These are phyloP conservation scores for Apiospora phragmitis DNA, from an alignment of 2,329 filamentous ascomycete species.

Conservation along the genomic window DNA sequence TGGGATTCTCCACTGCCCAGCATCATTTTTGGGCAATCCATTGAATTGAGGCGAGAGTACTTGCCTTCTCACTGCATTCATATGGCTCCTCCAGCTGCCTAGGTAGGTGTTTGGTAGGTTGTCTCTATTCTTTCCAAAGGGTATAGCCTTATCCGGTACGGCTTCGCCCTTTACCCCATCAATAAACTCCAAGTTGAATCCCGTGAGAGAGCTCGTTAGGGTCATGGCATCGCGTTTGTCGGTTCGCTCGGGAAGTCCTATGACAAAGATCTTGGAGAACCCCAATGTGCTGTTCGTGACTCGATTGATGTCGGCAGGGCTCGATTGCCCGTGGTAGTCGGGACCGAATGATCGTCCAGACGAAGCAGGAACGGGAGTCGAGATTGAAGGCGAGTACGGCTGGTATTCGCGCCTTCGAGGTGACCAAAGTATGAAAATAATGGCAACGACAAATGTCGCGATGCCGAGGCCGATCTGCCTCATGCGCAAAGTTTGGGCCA, in stretches of 20 bases:
- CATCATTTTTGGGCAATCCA: not conserved
- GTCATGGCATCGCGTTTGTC: constrained; percentile 51
- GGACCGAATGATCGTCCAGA: not conserved
- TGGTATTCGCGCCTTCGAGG: not conserved
- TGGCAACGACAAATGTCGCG: not conserved
- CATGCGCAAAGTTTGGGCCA: constrained; percentile 7
- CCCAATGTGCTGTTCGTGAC: constrained; percentile 29
- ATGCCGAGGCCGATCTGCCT: constrained; percentile 2
- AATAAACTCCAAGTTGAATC: constrained; percentile 44
- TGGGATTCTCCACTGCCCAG: not conserved
- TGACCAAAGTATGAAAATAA: not conserved
- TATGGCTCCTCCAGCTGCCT: constrained; percentile 42
- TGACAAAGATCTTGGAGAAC: constrained; percentile 37
- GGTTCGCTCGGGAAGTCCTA: constrained; percentile 46
- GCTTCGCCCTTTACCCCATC: constrained; percentile 42
- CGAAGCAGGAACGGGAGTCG: not conserved
- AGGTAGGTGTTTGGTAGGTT: constrained; percentile 33
- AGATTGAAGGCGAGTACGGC: not conserved
- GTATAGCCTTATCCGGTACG: constrained; percentile 43
- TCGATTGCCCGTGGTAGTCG: constrained; percentile 5
- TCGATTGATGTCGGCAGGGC: constrained; percentile 13
- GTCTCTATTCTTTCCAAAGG: constrained; percentile 30
- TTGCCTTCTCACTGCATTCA: constrained; percentile 36
- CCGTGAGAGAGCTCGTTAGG: constrained; percentile 41
- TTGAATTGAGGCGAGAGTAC: not conserved